These are phyloP conservation scores for Aspergillus niger DNA, from an alignment of 2,329 filamentous ascomycete genomes.

Conservation along the genomic window DNA sequence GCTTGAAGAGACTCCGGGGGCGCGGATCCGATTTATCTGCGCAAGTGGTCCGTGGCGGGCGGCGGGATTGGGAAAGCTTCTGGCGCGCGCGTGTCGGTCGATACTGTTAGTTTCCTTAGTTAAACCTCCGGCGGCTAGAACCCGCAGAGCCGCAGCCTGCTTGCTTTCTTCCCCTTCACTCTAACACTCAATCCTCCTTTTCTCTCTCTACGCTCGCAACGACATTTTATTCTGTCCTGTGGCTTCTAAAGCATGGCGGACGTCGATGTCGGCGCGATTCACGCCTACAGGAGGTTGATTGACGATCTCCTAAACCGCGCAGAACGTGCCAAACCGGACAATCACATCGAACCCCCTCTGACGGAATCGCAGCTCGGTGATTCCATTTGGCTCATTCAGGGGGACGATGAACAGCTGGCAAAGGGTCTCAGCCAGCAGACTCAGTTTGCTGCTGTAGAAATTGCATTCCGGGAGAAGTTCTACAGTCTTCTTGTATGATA, in stretches of 20 bases:
- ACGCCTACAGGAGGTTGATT: constrained; percentile 57
- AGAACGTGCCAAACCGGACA: constrained; percentile 58
- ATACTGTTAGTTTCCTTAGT: constrained; percentile 2
- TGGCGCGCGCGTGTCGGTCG: constrained; percentile 34
- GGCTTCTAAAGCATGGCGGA: constrained; percentile 32
- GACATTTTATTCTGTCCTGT: not conserved
- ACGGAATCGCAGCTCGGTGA: constrained; percentile 63
- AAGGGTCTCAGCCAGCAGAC: constrained; percentile 55
- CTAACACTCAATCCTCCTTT: constrained; percentile 12
- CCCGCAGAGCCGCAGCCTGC: constrained; percentile 35
- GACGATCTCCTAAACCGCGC: constrained; percentile 62
- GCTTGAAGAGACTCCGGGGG: constrained; percentile 61
- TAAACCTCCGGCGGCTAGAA: constrained; percentile 23
- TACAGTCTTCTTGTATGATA: constrained; percentile 72
- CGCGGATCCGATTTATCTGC: constrained; percentile 43
- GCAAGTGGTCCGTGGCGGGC: constrained; percentile 32
- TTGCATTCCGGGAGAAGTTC: constrained; percentile 78
- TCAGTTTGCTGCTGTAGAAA: constrained; percentile 73
- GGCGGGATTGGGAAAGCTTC: constrained; percentile 28
- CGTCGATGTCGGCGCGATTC: constrained; percentile 36
- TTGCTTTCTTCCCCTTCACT: constrained; percentile 5
- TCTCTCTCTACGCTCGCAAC: constrained; percentile 2
- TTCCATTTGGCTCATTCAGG: constrained; percentile 42
- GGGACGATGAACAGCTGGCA: constrained; percentile 22
- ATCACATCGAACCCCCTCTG: constrained; percentile 72